Base-by-base conservation (phyloP, 1,284 basidiomycete species). In the Rhodotorula sp. region DNA sequence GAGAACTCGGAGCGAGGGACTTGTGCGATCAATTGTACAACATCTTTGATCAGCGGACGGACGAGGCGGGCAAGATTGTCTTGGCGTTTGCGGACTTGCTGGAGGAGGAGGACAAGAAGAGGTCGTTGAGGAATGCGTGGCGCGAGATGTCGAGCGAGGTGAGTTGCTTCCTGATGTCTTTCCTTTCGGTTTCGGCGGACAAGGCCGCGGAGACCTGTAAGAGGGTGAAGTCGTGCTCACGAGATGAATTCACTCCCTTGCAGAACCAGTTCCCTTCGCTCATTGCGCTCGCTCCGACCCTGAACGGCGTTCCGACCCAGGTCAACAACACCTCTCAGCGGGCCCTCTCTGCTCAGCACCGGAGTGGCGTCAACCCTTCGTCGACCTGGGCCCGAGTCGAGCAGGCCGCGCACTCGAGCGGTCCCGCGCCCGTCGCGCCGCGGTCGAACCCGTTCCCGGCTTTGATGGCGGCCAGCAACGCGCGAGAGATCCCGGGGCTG, bases 11-110 rank as follows among this genome's bases (percentile, higher is more conserved):
- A 31, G 91, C 92, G 0, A 85, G 88, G 18, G 94, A 97, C 81
- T 84, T 97, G 77, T 88, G 97, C 61, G 90, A 90, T 57, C 96
- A 92, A 0, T 85, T 96, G 18, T 94, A 89, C 87, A 91, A 89
- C 77, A 86, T 97, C 26, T 84, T 97, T 21, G 91, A 95, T 75
- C 84, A 86, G 52, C 87, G 91, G 75, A 80, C 90, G 39, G 92
- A 95, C 67, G 85, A 88, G 29, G 91, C 91, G 0, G 88, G 88
- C 0, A 88, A 88, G 67, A 86, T 97, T 51, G 85, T 96, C 58
- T 90, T 90, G 70, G 85, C 88, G 10, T 85, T 96, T 26, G 88
- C 93, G 14, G 91, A 92, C 74, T 81, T 92, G 15, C 81, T 96
- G n/a, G 90, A 91, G 5, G 91, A 92, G 61, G 88, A 89, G 64